A percentile compares a stretch with the other conserved stretches of the same genome.
phyloP scores from a whole-genome alignment of 768 basidiomycete species.

The Lyophyllum shimeji region DNA sequence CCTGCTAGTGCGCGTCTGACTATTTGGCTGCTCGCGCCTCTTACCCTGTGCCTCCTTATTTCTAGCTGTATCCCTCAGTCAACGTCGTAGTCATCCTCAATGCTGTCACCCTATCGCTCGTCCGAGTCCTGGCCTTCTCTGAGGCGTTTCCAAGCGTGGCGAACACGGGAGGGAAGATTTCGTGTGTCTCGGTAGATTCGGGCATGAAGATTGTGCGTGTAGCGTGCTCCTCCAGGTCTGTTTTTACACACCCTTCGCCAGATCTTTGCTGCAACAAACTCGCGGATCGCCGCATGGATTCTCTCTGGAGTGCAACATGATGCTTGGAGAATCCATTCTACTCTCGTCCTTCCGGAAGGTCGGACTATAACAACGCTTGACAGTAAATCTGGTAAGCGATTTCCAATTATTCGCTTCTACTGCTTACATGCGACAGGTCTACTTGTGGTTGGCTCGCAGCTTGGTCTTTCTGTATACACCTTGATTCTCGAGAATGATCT shows the following conservation, averaged over 20 bases:
- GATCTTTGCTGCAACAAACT: slow-evolving; percentile 73
- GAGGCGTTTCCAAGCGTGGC: slow-evolving; percentile 73
- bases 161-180: slow-evolving; percentile 44
- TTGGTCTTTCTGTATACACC: slow-evolving; percentile 70
- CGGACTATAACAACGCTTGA: slow-evolving; percentile 62
- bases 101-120: slow-evolving; percentile 62
- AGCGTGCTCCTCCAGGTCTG: slow-evolving; percentile 7
- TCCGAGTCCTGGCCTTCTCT: slow-evolving; percentile 75
- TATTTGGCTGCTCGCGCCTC: background rate
- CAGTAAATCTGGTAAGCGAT: slow-evolving; percentile 65
- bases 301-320: slow-evolving; percentile 63
- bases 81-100: slow-evolving; percentile 71
- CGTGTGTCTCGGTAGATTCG: slow-evolving; percentile 69
- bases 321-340: slow-evolving; percentile 81
- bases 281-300: slow-evolving; percentile 77
- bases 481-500: slow-evolving; percentile 80
- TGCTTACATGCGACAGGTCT: slow-evolving; percentile 53
- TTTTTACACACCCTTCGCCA: slow-evolving; percentile 29
- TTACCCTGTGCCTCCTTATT: slow-evolving; percentile 11
- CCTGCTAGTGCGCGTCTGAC: slow-evolving; percentile 53
- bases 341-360: slow-evolving; percentile 60
- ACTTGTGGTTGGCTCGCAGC: slow-evolving; percentile 65
- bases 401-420: slow-evolving; percentile 4
- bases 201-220: slow-evolving; percentile 78
- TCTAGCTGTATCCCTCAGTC: slow-evolving; percentile 70